These are phyloP conservation scores for Melanomma pulvis-pyrius DNA, from an alignment of 495 filamentous ascomycete genomes.

Conservation along the genomic window DNA sequence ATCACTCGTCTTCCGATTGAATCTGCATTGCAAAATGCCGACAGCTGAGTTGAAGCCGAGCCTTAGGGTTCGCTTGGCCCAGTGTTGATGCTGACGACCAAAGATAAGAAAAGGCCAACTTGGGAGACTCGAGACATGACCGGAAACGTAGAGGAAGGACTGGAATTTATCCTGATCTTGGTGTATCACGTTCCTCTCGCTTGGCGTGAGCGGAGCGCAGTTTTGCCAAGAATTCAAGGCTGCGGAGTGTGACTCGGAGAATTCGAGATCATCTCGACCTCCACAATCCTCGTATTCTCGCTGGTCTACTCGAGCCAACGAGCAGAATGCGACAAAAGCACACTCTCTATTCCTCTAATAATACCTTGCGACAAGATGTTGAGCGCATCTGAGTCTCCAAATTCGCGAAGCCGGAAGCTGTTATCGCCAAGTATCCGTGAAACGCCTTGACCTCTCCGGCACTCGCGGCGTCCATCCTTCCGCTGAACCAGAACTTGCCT, in stretches of 20 bases:
- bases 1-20: no score
- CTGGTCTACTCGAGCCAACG: no score
- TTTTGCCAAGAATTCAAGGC: neutral
- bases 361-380: no score
- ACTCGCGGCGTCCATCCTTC: neutral
- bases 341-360: no score
- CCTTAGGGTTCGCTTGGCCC: no score
- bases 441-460: constrained; percentile 1
- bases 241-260: neutral
- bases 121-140: neutral
- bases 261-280: no score
- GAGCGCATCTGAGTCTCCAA: no score
- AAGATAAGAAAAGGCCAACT: neutral
- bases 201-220: neutral
- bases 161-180: neutral
- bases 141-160: neutral
- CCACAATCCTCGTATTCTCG: no score
- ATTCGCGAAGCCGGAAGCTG: constrained; percentile 6
- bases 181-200: neutral
- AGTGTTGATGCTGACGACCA: neutral
- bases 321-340: no score
- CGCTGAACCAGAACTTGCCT: constrained; percentile 2
- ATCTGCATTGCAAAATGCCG: no score
- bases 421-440: constrained; percentile 17
- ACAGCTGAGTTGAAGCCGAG: no score